A percentile compares a stretch with the other conserved stretches of the same genome.
Conservation (phyloP, 441 rosid genomes). For the Mallotus japonicus region DNA sequence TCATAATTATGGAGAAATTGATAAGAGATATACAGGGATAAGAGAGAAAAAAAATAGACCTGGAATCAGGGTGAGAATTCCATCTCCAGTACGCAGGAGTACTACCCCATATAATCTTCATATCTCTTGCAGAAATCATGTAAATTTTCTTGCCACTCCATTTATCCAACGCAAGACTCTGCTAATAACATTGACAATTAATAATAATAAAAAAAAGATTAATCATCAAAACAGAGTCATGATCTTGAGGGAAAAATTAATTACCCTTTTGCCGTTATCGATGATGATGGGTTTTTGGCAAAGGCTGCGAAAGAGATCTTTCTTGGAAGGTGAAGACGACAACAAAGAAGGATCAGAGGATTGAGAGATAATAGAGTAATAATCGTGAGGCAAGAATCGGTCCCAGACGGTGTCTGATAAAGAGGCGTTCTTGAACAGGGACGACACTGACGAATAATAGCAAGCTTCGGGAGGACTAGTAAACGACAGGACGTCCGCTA, state of each 20-base stretch:
- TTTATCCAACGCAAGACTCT: conserved; percentile 70
- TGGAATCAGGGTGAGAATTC: conserved; percentile 37
- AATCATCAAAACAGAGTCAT: too few species aligned
- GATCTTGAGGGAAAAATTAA: neutral
- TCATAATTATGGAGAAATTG: neutral
- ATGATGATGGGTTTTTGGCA: conserved; percentile 49
- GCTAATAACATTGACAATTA: neutral
- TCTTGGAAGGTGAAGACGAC: conserved; percentile 29
- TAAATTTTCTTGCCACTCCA: conserved; percentile 43
- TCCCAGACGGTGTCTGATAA: conserved; percentile 61
- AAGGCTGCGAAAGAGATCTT: conserved; percentile 46
- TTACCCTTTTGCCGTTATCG: conserved; percentile 52
- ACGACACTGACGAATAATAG: conserved; percentile 38
- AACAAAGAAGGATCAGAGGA: conserved; percentile 22
- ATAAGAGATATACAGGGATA: neutral
- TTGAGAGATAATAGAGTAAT: conserved; percentile 23
- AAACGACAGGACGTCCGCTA: conserved; percentile 24
- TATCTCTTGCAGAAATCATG: conserved; percentile 59
- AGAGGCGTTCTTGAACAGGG: conserved; percentile 37
- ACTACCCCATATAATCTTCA: conserved; percentile 47
- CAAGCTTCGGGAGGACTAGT: conserved; percentile 37
- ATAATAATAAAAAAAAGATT: neutral
- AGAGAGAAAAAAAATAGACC: conserved; percentile 24
- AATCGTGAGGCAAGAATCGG: conserved; percentile 47
- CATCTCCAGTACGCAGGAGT: conserved; percentile 53